Evolutionary conservation across 2,329 filamentous ascomycete species (phyloP).

Genomic region (Ophiostoma himal-ulmi): DNA sequence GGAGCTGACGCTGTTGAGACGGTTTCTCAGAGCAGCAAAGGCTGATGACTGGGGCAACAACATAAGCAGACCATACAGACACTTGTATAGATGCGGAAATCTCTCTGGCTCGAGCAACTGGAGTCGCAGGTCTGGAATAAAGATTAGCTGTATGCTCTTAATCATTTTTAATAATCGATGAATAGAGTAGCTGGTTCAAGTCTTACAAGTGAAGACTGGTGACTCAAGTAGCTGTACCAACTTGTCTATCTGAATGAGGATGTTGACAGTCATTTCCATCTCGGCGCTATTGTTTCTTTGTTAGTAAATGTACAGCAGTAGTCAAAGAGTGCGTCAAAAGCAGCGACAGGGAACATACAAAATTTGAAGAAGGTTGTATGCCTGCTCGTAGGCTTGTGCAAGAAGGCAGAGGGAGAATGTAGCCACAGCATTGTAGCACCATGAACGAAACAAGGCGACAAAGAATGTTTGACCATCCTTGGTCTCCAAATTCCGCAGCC

Average conservation of each 20-base stretch:
- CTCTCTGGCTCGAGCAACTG: slow-evolving; percentile 93
- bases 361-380: slow-evolving; percentile 90
- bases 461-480: slow-evolving; percentile 95
- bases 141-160: not conserved
- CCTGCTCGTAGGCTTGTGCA: slow-evolving; percentile 95
- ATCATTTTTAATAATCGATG: not conserved
- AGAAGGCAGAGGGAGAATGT: slow-evolving; percentile 94
- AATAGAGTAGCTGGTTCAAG: not conserved
- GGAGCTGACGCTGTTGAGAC: slow-evolving; percentile 92
- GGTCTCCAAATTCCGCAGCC: slow-evolving; percentile 82
- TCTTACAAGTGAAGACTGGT: slow-evolving; percentile 90
- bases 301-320: not conserved
- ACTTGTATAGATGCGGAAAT: slow-evolving; percentile 94
- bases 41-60: slow-evolving; percentile 96
- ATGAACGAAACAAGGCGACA: slow-evolving; percentile 86
- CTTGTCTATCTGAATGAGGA: slow-evolving; percentile 98
- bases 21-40: slow-evolving; percentile 93
- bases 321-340: not conserved
- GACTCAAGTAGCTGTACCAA: slow-evolving; percentile 94
- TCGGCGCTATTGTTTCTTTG: slow-evolving; percentile 61
- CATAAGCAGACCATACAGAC: slow-evolving; percentile 94
- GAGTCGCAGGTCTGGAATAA: slow-evolving; percentile 71
- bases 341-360: slow-evolving; percentile 55
- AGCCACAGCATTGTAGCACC: slow-evolving; percentile 97
- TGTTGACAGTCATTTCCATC: slow-evolving; percentile 97